These are phyloP conservation scores for Adansonia grandidieri DNA, from an alignment of 441 rosid genomes.

Conservation along the genomic window DNA sequence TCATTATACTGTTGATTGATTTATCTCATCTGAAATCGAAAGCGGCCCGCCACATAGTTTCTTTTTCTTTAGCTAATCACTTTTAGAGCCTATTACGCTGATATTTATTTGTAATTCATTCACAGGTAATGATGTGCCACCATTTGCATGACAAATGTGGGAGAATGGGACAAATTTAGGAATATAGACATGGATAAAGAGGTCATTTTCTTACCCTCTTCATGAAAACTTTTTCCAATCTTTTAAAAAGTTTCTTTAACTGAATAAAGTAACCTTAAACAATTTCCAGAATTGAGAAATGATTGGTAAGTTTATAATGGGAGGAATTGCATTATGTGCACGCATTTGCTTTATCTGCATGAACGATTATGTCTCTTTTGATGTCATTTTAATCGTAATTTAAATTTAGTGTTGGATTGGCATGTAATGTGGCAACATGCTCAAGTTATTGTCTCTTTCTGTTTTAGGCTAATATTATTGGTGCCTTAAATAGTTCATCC, in stretches of 20 bases:
- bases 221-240: constrained; percentile 17
- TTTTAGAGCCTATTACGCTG: neutral
- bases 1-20: neutral
- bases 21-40: neutral
- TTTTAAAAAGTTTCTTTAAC: constrained; percentile 17
- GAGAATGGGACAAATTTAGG: constrained; percentile 88
- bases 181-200: constrained; percentile 94
- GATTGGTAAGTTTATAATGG: neutral
- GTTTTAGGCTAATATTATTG: constrained; percentile 66
- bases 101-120: constrained; percentile 32
- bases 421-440: constrained; percentile 20
- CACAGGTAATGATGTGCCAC: constrained; percentile 81
- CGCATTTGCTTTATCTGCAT: neutral
- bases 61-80: neutral
- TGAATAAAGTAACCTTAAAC: neutral
- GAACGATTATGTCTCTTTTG: neutral
- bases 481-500: constrained; percentile 42
- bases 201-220: constrained; percentile 48
- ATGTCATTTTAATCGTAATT: neutral
- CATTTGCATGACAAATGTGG: constrained; percentile 65
- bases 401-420: constrained; percentile 6
- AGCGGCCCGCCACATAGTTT: neutral
- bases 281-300: constrained; percentile 1
- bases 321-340: constrained; percentile 11
- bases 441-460: constrained; percentile 28